Base-by-base conservation (phyloP, 2,329 filamentous ascomycete genomes). In the Trichophyton mentagrophytes region DNA sequence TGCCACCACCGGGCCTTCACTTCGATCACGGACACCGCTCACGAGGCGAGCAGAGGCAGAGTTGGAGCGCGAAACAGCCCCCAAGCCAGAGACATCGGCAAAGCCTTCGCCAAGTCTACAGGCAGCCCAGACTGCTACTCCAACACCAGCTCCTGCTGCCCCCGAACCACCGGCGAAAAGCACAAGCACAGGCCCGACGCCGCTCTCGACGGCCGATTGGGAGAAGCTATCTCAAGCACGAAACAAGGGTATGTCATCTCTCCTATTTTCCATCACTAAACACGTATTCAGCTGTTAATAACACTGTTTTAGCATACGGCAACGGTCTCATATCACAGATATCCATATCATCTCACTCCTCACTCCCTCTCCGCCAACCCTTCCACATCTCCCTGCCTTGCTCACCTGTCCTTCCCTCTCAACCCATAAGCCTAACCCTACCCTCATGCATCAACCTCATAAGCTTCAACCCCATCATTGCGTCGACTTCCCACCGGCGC, bases 381-480 rank as follows among this genome's bases (percentile, higher is more conserved):
- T 85, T 86, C 69, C 76, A 81, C 38, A 76, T 88, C 60, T 80
- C 82, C 40, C 76, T 95, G 36, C 78, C 81, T 1, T 85, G 90
- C 2, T 84, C 86, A 58, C 76, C 82, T 5, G 82, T 79, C 17
- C 80, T 86, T 67, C 80, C 84, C 30, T 84, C 89, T 61, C 87
- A 92, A 67, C 89, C 85, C 3, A 77, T 87, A 47, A 88, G 88
- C 4, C 77, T 93, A 60, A 86, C 84, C 61, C 76, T 93, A 8
- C 84, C 88, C 1, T 73, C 80, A 1, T 79, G 55, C 84, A 56
- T 90, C 67, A 85, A 83, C 66, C 85, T 86, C 62, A 76, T 95
- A 17, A 86, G 90, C 63, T 80, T 95, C 61, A 78, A 82, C 22
- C 85, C 87, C 3, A 81, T 80, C 9, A 77, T 95, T 17, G 82